Conservation (phyloP, 2,329 filamentous ascomycete species). For the Hypoxylon sp. region DNA sequence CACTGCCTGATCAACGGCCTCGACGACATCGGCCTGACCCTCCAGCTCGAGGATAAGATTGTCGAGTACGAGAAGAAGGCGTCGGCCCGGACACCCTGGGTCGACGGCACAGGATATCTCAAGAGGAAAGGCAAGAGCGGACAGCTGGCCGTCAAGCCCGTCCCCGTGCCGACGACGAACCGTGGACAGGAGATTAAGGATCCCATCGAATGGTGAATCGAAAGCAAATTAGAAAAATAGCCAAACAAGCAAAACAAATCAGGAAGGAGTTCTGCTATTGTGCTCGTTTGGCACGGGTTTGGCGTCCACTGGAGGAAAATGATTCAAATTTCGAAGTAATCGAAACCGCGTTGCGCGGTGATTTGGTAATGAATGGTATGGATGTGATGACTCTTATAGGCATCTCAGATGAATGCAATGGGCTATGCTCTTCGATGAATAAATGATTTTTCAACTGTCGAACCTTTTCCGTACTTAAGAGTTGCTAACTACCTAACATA, state of each 20-base stretch:
- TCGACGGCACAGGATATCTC: conserved; percentile 88
- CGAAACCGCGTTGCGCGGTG: background rate
- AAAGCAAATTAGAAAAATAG: too few species aligned
- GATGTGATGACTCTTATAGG: background rate
- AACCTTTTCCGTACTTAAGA: background rate
- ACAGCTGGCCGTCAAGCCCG: conserved; percentile 68
- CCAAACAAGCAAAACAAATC: background rate
- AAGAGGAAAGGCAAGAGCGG: conserved; percentile 65
- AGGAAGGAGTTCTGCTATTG: conserved; percentile 11
- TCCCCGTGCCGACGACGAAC: conserved; percentile 88
- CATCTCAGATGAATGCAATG: background rate
- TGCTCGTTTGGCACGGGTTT: conserved; percentile 8
- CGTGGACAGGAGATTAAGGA: conserved; percentile 85
- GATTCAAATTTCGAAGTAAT: conserved; percentile 3
- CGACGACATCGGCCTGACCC: conserved; percentile 94
- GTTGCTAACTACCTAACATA: too few species aligned
- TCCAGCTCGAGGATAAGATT: conserved; percentile 93
- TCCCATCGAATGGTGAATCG: conserved; percentile 84
- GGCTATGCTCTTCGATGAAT: background rate
- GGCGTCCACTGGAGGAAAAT: conserved; percentile 30
- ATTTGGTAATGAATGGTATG: background rate
- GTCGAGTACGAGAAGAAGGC: conserved; percentile 82
- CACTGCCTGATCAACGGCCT: conserved; percentile 94
- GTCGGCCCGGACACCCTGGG: conserved; percentile 85
- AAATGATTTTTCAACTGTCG: background rate